A percentile compares a stretch with the other conserved stretches of the same genome.
phyloP scores from a whole-genome alignment of 2,329 filamentous ascomycete genomes.

The Hirsutella thompsonii region DNA sequence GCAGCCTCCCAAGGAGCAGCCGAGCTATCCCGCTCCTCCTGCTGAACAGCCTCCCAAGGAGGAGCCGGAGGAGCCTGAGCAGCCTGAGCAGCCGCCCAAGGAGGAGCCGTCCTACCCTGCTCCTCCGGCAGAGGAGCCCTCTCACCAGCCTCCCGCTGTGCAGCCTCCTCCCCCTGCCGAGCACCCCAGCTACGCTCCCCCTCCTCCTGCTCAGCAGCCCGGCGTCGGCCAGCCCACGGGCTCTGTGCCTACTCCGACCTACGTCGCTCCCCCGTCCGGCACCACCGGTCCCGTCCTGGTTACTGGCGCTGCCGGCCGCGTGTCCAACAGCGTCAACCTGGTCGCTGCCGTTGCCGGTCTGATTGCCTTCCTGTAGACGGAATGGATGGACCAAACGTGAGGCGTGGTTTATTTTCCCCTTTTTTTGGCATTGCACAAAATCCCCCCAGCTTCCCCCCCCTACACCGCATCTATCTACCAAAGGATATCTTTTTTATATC shows the following conservation, averaged over 20 bases:
- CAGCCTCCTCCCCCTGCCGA: neutral
- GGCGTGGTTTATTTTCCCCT: no score
- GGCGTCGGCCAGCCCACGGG: neutral
- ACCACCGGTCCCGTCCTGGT: slow-evolving; percentile 9
- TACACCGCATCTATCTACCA: no score
- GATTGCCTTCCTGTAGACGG: slow-evolving; percentile 20
- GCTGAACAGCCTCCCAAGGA: neutral
- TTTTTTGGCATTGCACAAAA: no score
- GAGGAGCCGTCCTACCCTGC: neutral
- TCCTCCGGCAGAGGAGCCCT: neutral
- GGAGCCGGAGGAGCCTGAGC: neutral
- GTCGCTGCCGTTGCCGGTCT: slow-evolving; percentile 18
- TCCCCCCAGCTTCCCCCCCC: no score
- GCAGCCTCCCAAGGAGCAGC: neutral
- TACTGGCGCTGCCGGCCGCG: slow-evolving; percentile 18
- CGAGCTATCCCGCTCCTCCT: neutral
- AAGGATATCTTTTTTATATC: slow-evolving; percentile 9
- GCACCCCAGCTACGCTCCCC: neutral
- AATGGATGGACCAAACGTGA: slow-evolving; percentile 5
- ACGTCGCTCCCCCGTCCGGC: slow-evolving; percentile 2
- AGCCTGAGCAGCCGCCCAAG: neutral
- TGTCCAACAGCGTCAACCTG: slow-evolving; percentile 14
- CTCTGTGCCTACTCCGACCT: neutral
- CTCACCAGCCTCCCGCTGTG: neutral
- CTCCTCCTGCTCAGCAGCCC: neutral